These are phyloP conservation scores for Candida ovalis DNA, from an alignment of 805 yeast species.

Conservation along the genomic window DNA sequence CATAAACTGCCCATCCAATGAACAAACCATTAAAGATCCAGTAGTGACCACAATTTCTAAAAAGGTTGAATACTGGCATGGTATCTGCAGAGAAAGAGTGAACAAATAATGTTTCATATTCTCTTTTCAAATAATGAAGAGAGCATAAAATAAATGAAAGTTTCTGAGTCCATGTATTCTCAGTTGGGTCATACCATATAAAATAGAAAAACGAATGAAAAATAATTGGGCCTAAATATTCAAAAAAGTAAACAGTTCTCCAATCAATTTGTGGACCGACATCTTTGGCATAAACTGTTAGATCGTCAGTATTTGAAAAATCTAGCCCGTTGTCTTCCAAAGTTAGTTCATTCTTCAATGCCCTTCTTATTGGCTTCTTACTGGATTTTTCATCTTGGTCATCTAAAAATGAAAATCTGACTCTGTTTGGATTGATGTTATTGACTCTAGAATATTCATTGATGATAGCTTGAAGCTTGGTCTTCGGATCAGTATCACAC, in stretches of 20 bases:
- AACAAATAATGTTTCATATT: conserved; percentile 77
- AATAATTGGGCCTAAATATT: conserved; percentile 85
- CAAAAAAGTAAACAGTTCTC: conserved; percentile 85
- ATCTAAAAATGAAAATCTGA: conserved; percentile 47
- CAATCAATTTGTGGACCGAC: conserved; percentile 91
- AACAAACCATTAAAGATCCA: conserved; percentile 82
- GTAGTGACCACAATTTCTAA: conserved; percentile 88
- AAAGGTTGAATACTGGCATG: conserved; percentile 85
- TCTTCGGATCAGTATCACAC: conserved; percentile 35
- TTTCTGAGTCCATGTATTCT: conserved; percentile 50
- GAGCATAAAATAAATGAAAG: conserved; percentile 53
- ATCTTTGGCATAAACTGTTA: conserved; percentile 69
- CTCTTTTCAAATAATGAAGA: conserved; percentile 83
- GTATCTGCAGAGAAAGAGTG: conserved; percentile 86
- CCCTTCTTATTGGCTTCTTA: conserved; percentile 36
- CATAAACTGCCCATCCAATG: conserved; percentile 31
- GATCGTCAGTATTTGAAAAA: conserved; percentile 29
- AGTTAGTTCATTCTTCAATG: conserved; percentile 42
- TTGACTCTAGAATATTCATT: conserved; percentile 39
- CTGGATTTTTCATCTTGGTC: conserved; percentile 25
- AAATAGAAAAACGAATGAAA: conserved; percentile 70
- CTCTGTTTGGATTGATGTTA: conserved; percentile 42
- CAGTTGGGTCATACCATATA: conserved; percentile 33
- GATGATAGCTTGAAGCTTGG: conserved; percentile 34
- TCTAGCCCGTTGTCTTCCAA: conserved; percentile 44